Percentiles rank a stretch among this genome's conserved stretches.
These are phyloP conservation scores for Oemleria cerasiformis DNA, from an alignment of 306 rosid species.

Conservation along the genomic window DNA sequence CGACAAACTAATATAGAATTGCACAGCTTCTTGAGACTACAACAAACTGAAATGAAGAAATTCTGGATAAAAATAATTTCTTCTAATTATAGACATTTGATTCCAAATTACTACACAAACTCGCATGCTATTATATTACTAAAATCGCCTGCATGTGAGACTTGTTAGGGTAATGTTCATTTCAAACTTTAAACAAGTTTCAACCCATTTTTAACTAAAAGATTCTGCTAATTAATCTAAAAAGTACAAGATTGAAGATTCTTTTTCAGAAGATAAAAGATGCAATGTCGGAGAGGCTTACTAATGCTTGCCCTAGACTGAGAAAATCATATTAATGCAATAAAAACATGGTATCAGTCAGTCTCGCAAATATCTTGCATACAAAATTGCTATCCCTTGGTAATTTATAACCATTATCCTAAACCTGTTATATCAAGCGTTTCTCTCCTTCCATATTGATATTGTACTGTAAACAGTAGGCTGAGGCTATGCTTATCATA, in stretches of 20 bases:
- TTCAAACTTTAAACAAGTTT: conserved; percentile 1
- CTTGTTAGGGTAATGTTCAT: background rate
- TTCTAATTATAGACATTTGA: background rate
- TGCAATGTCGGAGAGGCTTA: background rate
- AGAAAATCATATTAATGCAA: conserved; percentile 4
- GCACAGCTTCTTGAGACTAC: background rate
- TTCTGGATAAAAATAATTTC: background rate
- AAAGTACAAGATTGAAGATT: conserved; percentile 2
- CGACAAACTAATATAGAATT: background rate
- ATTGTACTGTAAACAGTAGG: background rate
- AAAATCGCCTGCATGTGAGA: conserved; percentile 3
- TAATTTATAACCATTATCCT: conserved; percentile 1
- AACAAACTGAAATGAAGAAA: conserved; percentile 11
- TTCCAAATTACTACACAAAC: background rate
- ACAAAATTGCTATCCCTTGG: background rate
- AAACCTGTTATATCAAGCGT: conserved; percentile 3
- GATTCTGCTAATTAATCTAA: background rate
- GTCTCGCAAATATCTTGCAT: background rate
- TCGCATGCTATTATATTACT: background rate
- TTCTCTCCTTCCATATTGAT: background rate
- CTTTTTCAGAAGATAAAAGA: background rate
- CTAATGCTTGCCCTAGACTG: background rate
- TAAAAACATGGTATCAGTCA: background rate
- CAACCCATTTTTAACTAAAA: background rate
- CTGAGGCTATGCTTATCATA: background rate